Evolutionary conservation across 495 filamentous ascomycete genomes (phyloP), one percentile per base, ranked within the genome.

Genomic region (Xylaria nigripes): DNA sequence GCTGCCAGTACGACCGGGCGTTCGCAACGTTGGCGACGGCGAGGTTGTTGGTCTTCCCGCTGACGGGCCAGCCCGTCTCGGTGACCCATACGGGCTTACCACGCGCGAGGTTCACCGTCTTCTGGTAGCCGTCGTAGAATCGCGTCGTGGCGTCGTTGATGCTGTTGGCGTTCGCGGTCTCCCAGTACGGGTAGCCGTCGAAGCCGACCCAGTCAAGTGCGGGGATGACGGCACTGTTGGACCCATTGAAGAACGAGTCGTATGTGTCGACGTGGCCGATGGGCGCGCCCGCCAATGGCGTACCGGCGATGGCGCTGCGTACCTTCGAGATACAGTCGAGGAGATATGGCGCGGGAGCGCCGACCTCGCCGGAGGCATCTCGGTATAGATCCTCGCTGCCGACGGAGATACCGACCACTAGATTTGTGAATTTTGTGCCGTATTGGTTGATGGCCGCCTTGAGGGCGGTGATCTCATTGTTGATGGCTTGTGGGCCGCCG

Each of bases 181-280:
- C 80, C 76, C 81, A 89, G 77, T 75, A 84, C 27, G 81, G 81
- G 70, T 81, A 83, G 50, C 75, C 80, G 63, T 88, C 82, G 66
- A 89, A 80, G 45, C 86, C 86, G 51, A 90, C 65, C 71, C 79
- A 90, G 76, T 90, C 86, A 62, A 74, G 69, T 19, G 76, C 74
- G 16, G 76, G 64, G 62, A 85, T 81, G 51, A 90, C 85, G 27
- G 74, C 79, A 4, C 69, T 61, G 76, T 89, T 90, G 63, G 78
- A 76, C 50, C 72, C 65, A 69, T 91, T 85, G 58, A 83, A 80
- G 80, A 83, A 90, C 49, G 82, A 80, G 59, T 84, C 85, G 86
- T 89, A 93, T 54, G 88, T 91, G 71, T 93, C 88, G 69, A 90
- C 88, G 72, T 90, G 86, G 40, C 88, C 88, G 64, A 93, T 71